Percentiles rank a stretch among this genome's conserved stretches.
Conservation (phyloP, 352 stramenopile species). For the Blastocystis sp. region DNA sequence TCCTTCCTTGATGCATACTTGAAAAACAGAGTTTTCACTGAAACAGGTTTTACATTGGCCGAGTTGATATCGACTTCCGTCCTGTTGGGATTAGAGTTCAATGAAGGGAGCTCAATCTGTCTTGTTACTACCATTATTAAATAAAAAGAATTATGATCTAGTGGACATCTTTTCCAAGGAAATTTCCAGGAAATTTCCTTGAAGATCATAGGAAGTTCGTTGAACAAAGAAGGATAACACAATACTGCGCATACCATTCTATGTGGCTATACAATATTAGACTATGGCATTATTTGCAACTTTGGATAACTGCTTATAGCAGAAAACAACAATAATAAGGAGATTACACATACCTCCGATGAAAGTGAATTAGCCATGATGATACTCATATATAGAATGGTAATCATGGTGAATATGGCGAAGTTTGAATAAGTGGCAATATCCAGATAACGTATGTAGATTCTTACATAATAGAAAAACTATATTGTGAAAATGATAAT, state of each 20-base stretch:
- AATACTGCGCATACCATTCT: neutral
- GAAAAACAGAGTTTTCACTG: slow-evolving; percentile 1
- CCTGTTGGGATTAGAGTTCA: neutral
- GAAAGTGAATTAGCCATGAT: no score
- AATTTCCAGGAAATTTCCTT: slow-evolving; percentile 31
- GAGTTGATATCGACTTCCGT: neutral
- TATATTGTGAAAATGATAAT: no score
- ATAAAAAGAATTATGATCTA: neutral
- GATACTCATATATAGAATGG: no score
- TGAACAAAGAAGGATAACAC: neutral
- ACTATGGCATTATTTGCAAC: no score
- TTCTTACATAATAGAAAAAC: no score
- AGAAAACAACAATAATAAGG: no score
- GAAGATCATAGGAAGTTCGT: neutral
- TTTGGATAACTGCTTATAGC: no score
- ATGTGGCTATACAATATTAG: no score
- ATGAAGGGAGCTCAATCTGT: neutral
- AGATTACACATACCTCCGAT: no score
- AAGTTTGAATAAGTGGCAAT: no score
- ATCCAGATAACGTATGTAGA: no score
- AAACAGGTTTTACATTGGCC: neutral
- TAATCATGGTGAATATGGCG: no score
- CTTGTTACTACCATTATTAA: neutral
- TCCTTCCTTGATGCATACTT: neutral
- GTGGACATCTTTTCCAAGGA: neutral